Conservation (phyloP, 2,329 filamentous ascomycete species). For the Cercospora nicotianae region DNA sequence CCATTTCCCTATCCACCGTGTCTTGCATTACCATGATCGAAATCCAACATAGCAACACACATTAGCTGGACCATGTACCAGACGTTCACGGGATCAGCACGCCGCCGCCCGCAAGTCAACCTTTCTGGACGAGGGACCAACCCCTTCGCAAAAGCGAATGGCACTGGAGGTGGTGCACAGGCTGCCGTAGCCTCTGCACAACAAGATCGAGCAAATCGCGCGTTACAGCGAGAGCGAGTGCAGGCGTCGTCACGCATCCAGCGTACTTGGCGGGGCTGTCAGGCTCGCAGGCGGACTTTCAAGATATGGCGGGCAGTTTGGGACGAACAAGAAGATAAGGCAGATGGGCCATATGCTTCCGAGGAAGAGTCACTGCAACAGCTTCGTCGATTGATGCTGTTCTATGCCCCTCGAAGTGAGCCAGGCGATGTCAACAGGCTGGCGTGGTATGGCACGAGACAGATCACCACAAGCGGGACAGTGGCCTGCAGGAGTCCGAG, state of each 20-base stretch:
- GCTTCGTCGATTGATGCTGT: conserved; percentile 47
- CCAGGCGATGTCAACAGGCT: conserved; percentile 44
- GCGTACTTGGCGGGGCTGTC: conserved; percentile 77
- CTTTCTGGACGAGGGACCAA: conserved; percentile 78
- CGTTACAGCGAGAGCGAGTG: conserved; percentile 75
- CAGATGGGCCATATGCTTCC: conserved; percentile 39
- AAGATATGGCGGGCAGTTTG: conserved; percentile 60
- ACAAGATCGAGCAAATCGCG: conserved; percentile 76
- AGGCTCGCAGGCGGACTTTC: conserved; percentile 59
- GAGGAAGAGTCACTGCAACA: conserved; percentile 44
- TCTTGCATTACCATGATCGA: background rate
- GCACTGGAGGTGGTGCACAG: conserved; percentile 56
- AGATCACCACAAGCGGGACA: conserved; percentile 36
- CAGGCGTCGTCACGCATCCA: conserved; percentile 75
- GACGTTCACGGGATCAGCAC: conserved; percentile 84
- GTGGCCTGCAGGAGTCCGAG: conserved; percentile 33
- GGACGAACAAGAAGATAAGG: conserved; percentile 54
- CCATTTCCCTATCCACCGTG: background rate
- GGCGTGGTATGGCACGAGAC: conserved; percentile 42
- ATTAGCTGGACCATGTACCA: conserved; percentile 67
- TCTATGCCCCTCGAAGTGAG: conserved; percentile 42
- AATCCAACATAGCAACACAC: background rate
- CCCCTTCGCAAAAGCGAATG: conserved; percentile 63
- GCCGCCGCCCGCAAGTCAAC: conserved; percentile 87
- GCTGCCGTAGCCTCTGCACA: conserved; percentile 82